Conservation (phyloP, 83 land plant species). For the Thuja plicata region DNA sequence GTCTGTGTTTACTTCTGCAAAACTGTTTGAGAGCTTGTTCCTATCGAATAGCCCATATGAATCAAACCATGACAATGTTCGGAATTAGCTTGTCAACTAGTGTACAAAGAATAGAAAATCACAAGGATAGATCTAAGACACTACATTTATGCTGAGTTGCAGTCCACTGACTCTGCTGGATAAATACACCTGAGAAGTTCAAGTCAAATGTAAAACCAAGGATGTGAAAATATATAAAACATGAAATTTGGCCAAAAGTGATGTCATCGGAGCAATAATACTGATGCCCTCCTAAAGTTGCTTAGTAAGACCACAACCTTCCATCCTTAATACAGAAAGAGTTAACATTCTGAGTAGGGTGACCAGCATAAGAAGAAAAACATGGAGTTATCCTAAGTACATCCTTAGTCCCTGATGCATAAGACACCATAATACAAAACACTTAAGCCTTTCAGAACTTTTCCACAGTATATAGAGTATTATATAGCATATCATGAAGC, state of each 20-base stretch:
- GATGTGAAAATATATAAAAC: neutral
- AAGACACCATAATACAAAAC: neutral
- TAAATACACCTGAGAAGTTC: neutral
- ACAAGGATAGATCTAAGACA: neutral
- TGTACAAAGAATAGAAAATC: neutral
- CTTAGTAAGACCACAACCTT: neutral
- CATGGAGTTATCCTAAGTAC: neutral
- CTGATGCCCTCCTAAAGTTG: neutral
- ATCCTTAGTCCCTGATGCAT: neutral
- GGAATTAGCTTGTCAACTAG: neutral
- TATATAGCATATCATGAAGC: neutral
- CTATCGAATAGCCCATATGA: neutral
- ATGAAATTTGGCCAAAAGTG: neutral
- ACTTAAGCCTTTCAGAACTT: neutral
- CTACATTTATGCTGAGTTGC: neutral
- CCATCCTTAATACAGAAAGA: neutral
- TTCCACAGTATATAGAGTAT: neutral
- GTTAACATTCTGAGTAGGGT: neutral
- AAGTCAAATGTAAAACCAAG: neutral
- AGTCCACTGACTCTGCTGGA: neutral
- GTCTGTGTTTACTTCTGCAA: neutral
- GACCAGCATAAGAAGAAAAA: neutral
- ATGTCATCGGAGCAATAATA: neutral
- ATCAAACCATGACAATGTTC: neutral
- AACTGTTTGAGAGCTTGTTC: neutral